Evolutionary conservation across 2,329 filamentous ascomycete genomes (phyloP), one percentile per base, ranked within the genome.

Genomic region (Zasmidium cellare): DNA sequence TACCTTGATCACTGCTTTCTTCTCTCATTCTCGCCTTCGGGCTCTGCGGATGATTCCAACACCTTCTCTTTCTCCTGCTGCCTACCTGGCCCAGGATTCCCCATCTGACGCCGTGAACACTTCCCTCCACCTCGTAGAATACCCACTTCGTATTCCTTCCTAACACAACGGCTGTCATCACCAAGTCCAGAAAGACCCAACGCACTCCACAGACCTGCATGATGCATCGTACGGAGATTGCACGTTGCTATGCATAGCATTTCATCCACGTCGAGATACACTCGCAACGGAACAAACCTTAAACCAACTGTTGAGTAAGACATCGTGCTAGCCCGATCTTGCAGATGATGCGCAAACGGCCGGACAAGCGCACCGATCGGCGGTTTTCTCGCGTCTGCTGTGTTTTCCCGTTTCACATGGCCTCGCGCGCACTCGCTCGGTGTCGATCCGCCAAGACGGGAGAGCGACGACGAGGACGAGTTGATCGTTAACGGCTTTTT

Each of bases 201-300:
- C n/a, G n/a, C n/a, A 28, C 25, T 6, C 5, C 6, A 28, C 25
- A 28, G 5, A 28, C 25, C 25, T 11, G 25, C 11, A 5, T 6
- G 6, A 5, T 41, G 35, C 35, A 18, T n/a, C 25, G 35, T 14
- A 22, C 38, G 51, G 51, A 46, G 44, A 46, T 53, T 53, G 22
- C 35, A 23, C 20, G 51, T 53, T 53, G 18, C 51, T 53, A 53
- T 53, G 46, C 46, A 49, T 49, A 49, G 46, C n/a, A n/a, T n/a
- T n/a, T n/a, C n/a, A n/a, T n/a, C n/a, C n/a, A n/a, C n/a, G n/a
- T n/a, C n/a, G n/a, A n/a, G n/a, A n/a, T n/a, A 23, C 25, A 28
- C 6, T 49, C 46, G 12, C 35, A 47, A 41, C 11, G 35, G 3
- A 41, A 6, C 7, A 9, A 41, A 41, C 35, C 35, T 41, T 16